A percentile compares a stretch with the other conserved stretches of the same genome.
phyloP scores from a whole-genome alignment of 208 protist genomes.

The Histomonas meleagridis region DNA sequence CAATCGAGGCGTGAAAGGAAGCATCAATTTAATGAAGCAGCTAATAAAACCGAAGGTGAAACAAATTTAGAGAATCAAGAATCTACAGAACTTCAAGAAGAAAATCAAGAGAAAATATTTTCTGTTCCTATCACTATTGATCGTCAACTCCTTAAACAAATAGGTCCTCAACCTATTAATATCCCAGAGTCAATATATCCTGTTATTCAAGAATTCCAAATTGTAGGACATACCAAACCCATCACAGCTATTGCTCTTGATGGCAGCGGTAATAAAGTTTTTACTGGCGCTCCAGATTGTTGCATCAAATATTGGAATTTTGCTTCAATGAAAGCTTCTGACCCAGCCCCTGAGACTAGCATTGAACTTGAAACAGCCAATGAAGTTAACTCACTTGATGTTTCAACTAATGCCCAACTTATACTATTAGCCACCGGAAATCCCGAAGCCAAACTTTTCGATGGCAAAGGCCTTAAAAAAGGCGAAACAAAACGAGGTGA shows the following conservation, averaged over 20 bases:
- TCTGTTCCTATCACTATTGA: no score
- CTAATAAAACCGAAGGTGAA: no score
- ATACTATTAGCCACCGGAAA: not conserved
- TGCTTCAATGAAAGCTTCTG: not conserved
- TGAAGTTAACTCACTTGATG: not conserved
- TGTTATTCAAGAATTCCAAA: slow-evolving; percentile 24
- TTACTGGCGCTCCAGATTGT: not conserved
- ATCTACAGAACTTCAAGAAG: no score
- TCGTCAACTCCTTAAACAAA: not conserved
- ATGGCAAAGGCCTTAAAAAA: not conserved
- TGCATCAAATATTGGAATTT: slow-evolving; percentile 7
- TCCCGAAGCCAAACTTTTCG: not conserved
- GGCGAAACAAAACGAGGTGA: not conserved
- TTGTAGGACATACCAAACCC: not conserved
- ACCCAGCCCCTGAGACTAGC: no score
- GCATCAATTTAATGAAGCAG: no score
- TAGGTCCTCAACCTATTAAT: not conserved
- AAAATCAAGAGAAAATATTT: no score
- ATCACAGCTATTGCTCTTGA: not conserved
- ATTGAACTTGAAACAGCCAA: not conserved
- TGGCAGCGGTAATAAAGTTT: not conserved
- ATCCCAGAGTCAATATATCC: not conserved
- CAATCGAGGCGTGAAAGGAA: no score
- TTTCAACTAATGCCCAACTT: not conserved
- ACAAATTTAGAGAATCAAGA: no score